phyloP scores from a whole-genome alignment of 2,329 filamentous ascomycete genomes.

The Trichoderma guizhouense region DNA sequence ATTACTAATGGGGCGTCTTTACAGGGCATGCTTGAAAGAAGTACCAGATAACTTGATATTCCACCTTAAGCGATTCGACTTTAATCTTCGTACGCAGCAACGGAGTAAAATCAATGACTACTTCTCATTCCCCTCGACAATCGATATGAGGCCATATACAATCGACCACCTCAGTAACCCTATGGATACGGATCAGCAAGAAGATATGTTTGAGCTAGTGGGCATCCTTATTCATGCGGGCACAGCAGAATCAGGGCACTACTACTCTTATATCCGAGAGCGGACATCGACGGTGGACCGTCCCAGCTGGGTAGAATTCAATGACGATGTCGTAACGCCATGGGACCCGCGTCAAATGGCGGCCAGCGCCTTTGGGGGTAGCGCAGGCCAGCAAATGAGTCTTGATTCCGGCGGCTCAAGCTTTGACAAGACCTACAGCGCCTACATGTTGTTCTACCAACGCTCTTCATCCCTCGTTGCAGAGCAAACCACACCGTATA shows the following conservation, averaged over 20 bases:
- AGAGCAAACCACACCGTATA: conserved; percentile 41
- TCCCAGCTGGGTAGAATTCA: conserved; percentile 82
- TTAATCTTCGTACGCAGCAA: conserved; percentile 71
- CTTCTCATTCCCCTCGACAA: conserved; percentile 78
- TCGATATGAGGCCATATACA: conserved; percentile 88
- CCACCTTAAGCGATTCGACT: conserved; percentile 86
- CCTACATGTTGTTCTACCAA: conserved; percentile 98
- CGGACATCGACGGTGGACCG: conserved; percentile 53
- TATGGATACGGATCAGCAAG: conserved; percentile 43
- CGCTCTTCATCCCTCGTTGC: conserved; percentile 63
- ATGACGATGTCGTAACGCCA: conserved; percentile 75
- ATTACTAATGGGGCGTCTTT: conserved; percentile 19
- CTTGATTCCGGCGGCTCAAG: conserved; percentile 44
- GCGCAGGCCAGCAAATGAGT: conserved; percentile 48
- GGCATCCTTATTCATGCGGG: conserved; percentile 91
- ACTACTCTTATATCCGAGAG: conserved; percentile 92
- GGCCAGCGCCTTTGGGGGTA: conserved; percentile 74
- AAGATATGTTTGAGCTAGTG: conserved; percentile 89
- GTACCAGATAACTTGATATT: conserved; percentile 94
- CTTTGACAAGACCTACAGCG: conserved; percentile 74
- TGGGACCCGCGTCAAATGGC: conserved; percentile 76
- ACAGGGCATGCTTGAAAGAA: conserved; percentile 82
- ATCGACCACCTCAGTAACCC: conserved; percentile 75
- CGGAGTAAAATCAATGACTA: conserved; percentile 93
- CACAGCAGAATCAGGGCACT: conserved; percentile 90